These are phyloP conservation scores for Keithomyces neogunnii DNA, from an alignment of 2,329 filamentous ascomycete species.

Conservation along the genomic window DNA sequence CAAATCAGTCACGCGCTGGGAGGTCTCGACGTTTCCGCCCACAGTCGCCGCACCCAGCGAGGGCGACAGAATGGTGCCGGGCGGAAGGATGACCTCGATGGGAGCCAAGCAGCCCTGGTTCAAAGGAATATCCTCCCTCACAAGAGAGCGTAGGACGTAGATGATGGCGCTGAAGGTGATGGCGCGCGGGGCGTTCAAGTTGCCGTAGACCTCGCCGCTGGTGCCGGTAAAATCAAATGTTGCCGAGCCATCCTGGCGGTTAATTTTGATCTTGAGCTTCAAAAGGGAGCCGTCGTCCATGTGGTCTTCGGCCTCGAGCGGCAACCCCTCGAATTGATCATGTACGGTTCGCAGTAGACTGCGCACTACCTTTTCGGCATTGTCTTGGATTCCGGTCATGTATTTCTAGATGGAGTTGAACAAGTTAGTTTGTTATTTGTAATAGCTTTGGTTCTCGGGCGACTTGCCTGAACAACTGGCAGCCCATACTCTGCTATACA, in stretches of 20 bases:
- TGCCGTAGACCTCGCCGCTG: constrained; percentile 21
- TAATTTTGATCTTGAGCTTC: constrained; percentile 62
- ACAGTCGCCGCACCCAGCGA: constrained; percentile 72
- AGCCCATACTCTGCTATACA: constrained; percentile 68
- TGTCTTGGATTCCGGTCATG: constrained; percentile 33
- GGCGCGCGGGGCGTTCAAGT: constrained; percentile 24
- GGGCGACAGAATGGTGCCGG: constrained; percentile 64
- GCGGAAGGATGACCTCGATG: constrained; percentile 65
- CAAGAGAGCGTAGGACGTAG: constrained; percentile 74
- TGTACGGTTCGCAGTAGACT: constrained; percentile 24
- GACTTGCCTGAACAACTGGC: constrained; percentile 17
- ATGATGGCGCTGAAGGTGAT: constrained; percentile 56
- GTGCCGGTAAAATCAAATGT: constrained; percentile 45
- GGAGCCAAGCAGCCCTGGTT: constrained; percentile 80
- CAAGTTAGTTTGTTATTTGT: too few relatives aligned
- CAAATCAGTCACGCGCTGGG: constrained; percentile 74
- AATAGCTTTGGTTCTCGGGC: too few relatives aligned
- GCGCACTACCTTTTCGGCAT: constrained; percentile 54
- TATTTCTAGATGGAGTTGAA: constrained; percentile 53
- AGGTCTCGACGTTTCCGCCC: constrained; percentile 73
- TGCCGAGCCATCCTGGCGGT: constrained; percentile 61
- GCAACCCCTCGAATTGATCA: constrained; percentile 8
- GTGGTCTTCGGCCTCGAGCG: constrained; percentile 36
- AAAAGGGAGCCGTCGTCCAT: constrained; percentile 87
- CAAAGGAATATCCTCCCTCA: constrained; percentile 72